Conservation (phyloP, 75 land plant species). For the Selaginella tamariscina region DNA sequence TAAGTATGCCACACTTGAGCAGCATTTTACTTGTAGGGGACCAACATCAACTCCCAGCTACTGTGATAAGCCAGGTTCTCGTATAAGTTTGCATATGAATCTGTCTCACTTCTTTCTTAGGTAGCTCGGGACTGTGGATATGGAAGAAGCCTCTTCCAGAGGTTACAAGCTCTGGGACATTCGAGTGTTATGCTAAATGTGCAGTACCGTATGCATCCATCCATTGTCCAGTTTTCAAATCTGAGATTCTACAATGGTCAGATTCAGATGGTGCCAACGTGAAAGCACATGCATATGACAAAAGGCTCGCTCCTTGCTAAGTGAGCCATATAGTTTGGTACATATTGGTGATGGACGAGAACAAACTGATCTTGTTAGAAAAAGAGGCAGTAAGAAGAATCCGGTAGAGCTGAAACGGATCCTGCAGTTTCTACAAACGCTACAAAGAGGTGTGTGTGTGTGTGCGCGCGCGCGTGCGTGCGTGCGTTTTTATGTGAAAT, state of each 20-base stretch:
- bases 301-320: constrained; percentile 6
- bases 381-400: constrained; percentile 37
- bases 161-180: constrained; percentile 44
- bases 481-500: no score
- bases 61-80: constrained; percentile 58
- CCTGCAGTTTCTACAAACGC: constrained; percentile 21
- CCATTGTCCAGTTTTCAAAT: constrained; percentile 63
- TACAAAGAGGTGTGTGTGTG: constrained; percentile 26
- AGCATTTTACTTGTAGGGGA: constrained; percentile 70
- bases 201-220: constrained; percentile 89
- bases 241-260: constrained; percentile 34
- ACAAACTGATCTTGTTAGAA: constrained; percentile 21
- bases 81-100: not conserved
- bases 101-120: constrained; percentile 17
- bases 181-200: constrained; percentile 38
- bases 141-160: constrained; percentile 79
- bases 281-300: constrained; percentile 17
- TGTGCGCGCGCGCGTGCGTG: no score
- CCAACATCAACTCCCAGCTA: constrained; percentile 64
- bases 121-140: constrained; percentile 36
- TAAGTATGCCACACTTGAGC: constrained; percentile 31
- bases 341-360: constrained; percentile 46
- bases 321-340: constrained; percentile 59
- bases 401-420: constrained; percentile 49
- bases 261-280: constrained; percentile 53